phyloP scores from a whole-genome alignment of 805 yeast species.

The Saturnispora quitensis region DNA sequence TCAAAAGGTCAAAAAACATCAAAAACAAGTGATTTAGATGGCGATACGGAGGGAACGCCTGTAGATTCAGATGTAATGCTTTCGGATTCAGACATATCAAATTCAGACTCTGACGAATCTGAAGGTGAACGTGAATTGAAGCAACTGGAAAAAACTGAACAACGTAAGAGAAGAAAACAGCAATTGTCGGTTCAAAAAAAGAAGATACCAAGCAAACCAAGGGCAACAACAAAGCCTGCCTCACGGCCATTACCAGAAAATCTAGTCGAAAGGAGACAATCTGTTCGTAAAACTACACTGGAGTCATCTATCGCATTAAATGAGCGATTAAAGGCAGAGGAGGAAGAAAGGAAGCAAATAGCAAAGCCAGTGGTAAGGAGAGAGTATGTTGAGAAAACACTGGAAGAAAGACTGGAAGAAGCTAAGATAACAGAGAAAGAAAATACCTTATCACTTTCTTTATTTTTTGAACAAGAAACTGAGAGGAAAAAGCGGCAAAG shows the following conservation, averaged over 20 bases:
- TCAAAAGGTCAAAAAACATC: constrained; percentile 21
- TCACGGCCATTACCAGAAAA: background rate
- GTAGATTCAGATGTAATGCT: constrained; percentile 39
- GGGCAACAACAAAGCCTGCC: constrained; percentile 4
- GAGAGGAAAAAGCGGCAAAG: constrained; percentile 71
- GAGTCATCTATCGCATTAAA: constrained; percentile 70
- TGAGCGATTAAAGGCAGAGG: constrained; percentile 60
- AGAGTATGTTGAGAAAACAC: constrained; percentile 43
- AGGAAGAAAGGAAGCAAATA: constrained; percentile 43
- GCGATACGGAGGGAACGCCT: constrained; percentile 12
- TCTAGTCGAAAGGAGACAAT: constrained; percentile 48
- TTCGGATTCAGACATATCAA: constrained; percentile 45
- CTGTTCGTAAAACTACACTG: constrained; percentile 70
- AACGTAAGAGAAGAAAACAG: constrained; percentile 39
- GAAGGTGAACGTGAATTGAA: constrained; percentile 33
- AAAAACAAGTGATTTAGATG: constrained; percentile 17
- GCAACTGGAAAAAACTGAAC: constrained; percentile 23
- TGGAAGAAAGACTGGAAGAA: constrained; percentile 66
- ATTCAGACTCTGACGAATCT: constrained; percentile 50
- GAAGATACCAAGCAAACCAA: constrained; percentile 7
- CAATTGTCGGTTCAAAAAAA: constrained; percentile 26
- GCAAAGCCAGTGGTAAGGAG: constrained; percentile 24
- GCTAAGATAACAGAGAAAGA: constrained; percentile 79
- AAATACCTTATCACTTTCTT: constrained; percentile 63
- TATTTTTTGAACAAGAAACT: constrained; percentile 77